Conservation (phyloP, 208 protist species). For the Phytomonas serpens region DNA sequence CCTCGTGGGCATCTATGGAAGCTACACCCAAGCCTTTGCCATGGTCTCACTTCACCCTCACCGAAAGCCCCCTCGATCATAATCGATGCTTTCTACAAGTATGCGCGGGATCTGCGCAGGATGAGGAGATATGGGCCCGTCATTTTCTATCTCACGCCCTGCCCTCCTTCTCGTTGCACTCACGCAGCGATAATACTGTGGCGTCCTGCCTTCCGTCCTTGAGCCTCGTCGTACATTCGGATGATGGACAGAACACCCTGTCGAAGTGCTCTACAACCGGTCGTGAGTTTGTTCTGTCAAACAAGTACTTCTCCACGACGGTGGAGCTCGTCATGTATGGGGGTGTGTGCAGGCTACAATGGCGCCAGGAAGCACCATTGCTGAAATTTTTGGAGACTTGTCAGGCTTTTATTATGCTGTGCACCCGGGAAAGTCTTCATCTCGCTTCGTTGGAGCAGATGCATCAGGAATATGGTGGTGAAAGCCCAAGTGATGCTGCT, state of each 20-base stretch:
- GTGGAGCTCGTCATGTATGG: slow-evolving; percentile 13
- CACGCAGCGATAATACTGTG: neutral
- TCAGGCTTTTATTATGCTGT: neutral
- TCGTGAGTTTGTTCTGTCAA: slow-evolving; percentile 7
- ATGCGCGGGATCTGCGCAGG: slow-evolving; percentile 14
- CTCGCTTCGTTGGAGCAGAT: no score
- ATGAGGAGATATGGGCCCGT: slow-evolving; percentile 33
- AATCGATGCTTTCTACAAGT: slow-evolving; percentile 19
- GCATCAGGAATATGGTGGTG: no score
- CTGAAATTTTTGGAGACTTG: neutral
- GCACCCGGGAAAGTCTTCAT: neutral
- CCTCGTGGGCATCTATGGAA: slow-evolving; percentile 15
- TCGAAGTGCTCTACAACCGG: neutral
- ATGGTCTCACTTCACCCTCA: neutral
- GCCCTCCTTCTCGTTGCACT: neutral
- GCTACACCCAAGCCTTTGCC: slow-evolving; percentile 3
- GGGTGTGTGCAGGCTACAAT: slow-evolving; percentile 2
- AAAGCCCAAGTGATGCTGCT: no score
- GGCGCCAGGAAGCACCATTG: neutral
- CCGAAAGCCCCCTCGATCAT: neutral
- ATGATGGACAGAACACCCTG: no score
- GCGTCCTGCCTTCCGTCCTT: neutral
- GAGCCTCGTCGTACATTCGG: neutral
- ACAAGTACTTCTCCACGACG: slow-evolving; percentile 28
- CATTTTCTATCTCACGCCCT: slow-evolving; percentile 13